Percentiles rank a stretch among this genome's conserved stretches.
Conservation (phyloP, 179 eudicot species). For the Spinacia oleracea region DNA sequence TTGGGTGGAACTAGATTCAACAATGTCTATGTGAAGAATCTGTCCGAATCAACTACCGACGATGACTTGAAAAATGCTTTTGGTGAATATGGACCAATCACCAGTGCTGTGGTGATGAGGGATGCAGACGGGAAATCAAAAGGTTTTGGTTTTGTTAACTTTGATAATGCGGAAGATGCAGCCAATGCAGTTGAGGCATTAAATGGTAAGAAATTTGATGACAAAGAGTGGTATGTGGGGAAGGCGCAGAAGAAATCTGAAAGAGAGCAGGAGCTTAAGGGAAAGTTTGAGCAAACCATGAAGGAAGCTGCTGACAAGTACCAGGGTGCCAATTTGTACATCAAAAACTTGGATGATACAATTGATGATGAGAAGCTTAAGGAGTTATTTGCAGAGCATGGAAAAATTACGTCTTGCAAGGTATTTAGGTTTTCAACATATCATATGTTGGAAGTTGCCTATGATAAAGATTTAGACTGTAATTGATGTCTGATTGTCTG, state of each 20-base stretch:
- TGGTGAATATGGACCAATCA: slow-evolving; percentile 58
- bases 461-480: not conserved
- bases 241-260: slow-evolving; percentile 72
- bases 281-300: slow-evolving; percentile 52
- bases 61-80: slow-evolving; percentile 52
- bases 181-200: slow-evolving; percentile 67
- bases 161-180: slow-evolving; percentile 69
- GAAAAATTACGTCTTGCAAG: slow-evolving; percentile 69
- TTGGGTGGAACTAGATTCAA: slow-evolving; percentile 43
- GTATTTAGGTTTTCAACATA: slow-evolving; percentile 17
- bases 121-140: slow-evolving; percentile 68
- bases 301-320: slow-evolving; percentile 64
- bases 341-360: slow-evolving; percentile 70
- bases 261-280: slow-evolving; percentile 62
- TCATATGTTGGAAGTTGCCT: no score
- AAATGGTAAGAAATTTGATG: slow-evolving; percentile 62
- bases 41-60: slow-evolving; percentile 50
- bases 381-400: slow-evolving; percentile 57
- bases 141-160: slow-evolving; percentile 74
- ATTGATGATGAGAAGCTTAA: slow-evolving; percentile 66
- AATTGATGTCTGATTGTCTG: not conserved
- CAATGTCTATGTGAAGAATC: slow-evolving; percentile 66
- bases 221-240: slow-evolving; percentile 69
- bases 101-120: slow-evolving; percentile 72
- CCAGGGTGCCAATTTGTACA: slow-evolving; percentile 61